Base-by-base conservation (phyloP, 2,329 filamentous ascomycete genomes). In the Diplodia intermedia region DNA sequence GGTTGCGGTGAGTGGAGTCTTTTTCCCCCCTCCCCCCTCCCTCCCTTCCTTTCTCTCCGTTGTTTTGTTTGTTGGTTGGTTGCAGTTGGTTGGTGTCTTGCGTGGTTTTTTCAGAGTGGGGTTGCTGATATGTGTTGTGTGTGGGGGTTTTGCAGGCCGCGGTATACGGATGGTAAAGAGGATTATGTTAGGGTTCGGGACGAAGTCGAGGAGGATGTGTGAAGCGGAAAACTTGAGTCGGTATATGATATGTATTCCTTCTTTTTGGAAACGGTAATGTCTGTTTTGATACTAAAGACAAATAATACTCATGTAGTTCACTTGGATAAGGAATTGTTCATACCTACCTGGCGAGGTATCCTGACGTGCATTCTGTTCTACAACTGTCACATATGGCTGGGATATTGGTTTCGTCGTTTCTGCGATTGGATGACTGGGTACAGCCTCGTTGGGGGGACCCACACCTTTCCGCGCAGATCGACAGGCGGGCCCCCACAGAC, bases 1-100 rank as follows among this genome's bases (percentile, higher is more conserved):
- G 80, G 71, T 72, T 82, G 50, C 84, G 81, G 86, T 87, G 82
- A 77, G 81, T 80, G 57, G 1, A 8, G 18, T 47, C 14, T 18
- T 33, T 43, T 33, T 36, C 36, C 9, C 8, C 11, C 3, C 43
- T 11, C 20, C 23, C 8, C 18, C 23, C 6, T 1, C 15, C 15
- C 18, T 4, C 8, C 31, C 31, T 33, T 4, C 33, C 26, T 1
- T 26, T 4, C 26, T 26, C 26, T 26, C 26, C 3, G 26, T 26
- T 6, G 5, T 43, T 4, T 7, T 43, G 14, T 40, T 38, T 9
- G 15, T 43, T 18, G 38, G 38, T 43, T 4, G 38, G 38, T 18
- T n/a, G n/a, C n/a, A n/a, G 38, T 43, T 18, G 38, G 38, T 43
- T 4, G 38, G 38, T 18, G 38, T 15, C 14, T 7, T n/a, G 31